Conservation (phyloP, 768 basidiomycete species). For the Panaeolus papilionaceus region DNA sequence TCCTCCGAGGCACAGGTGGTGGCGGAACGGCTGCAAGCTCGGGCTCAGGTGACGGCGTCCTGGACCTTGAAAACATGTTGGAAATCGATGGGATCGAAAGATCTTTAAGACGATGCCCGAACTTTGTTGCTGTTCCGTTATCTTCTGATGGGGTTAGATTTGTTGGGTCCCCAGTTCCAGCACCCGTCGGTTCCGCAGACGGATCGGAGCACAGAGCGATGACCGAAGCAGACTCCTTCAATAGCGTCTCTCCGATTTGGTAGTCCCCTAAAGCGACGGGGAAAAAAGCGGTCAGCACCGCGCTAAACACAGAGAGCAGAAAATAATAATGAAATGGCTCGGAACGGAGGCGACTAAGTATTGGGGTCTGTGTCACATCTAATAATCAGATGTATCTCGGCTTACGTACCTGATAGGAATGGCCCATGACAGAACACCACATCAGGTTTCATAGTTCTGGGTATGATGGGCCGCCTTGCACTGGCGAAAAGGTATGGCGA, state of each 20-base stretch:
- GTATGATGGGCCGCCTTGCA: constrained; percentile 63
- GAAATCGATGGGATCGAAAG: constrained; percentile 46
- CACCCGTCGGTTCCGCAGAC: constrained; percentile 23
- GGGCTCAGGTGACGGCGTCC: constrained; percentile 59
- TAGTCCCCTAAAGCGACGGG: constrained; percentile 58
- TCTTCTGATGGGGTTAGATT: background rate
- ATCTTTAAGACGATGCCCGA: constrained; percentile 23
- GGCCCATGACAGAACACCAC: constrained; percentile 70
- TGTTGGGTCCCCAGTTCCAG: background rate
- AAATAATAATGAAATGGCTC: background rate
- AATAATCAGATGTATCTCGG: background rate
- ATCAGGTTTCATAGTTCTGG: constrained; percentile 68
- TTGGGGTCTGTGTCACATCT: background rate
- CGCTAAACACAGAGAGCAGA: background rate
- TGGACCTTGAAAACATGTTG: constrained; percentile 52
- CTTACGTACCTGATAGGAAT: constrained; percentile 55
- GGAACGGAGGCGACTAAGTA: background rate
- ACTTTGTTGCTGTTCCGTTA: background rate
- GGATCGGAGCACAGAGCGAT: constrained; percentile 50
- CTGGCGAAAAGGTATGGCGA: constrained; percentile 71
- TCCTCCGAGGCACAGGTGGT: constrained; percentile 55
- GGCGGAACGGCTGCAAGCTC: constrained; percentile 45
- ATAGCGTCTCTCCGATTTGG: constrained; percentile 59
- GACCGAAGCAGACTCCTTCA: constrained; percentile 60
- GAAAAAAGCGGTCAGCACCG: constrained; percentile 6